Evolutionary conservation across 208 protist species (phyloP).

Genomic region (Kentomonas sorsogonicus): DNA sequence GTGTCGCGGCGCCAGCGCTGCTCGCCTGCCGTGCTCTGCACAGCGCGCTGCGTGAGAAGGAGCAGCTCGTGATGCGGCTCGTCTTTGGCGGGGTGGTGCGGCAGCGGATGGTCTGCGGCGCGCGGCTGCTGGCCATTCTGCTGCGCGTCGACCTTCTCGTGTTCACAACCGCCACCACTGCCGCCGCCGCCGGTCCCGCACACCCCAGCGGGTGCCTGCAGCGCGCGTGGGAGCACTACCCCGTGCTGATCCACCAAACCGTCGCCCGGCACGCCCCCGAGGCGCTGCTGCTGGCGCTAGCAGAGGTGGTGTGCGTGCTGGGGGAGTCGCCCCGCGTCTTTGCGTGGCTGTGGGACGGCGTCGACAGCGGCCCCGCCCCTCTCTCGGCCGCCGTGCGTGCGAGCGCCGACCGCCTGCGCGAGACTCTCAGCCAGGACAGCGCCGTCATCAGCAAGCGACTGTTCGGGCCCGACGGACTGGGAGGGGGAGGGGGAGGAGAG

Average conservation of each 20-base stretch:
- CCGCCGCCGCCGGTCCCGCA: neutral
- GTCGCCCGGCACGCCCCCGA: conserved; percentile 1
- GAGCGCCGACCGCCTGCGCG: neutral
- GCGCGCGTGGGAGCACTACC: conserved; percentile 33
- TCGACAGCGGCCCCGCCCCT: conserved; percentile 13
- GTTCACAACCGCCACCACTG: conserved; percentile 8
- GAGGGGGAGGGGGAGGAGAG: neutral
- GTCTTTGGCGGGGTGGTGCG: conserved; percentile 35
- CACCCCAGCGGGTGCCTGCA: conserved; percentile 14
- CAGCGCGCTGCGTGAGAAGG: conserved; percentile 33
- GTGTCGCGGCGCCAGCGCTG: conserved; percentile 26
- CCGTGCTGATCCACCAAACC: conserved; percentile 22
- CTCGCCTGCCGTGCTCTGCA: conserved; percentile 36
- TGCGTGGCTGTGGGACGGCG: conserved; percentile 19
- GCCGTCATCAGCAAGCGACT: neutral
- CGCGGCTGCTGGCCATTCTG: conserved; percentile 45
- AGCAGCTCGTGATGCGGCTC: conserved; percentile 33
- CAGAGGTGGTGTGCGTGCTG: conserved; percentile 20
- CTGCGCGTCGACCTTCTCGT: conserved; percentile 34
- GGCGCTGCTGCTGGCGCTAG: conserved; percentile 8
- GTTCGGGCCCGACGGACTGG: neutral
- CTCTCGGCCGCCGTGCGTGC: conserved; percentile 7
- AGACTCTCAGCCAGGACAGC: neutral
- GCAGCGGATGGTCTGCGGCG: conserved; percentile 16
- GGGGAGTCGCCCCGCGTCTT: conserved; percentile 11